A percentile compares a stretch with the other conserved stretches of the same genome.
Evolutionary conservation across 176 grass and related monocot genomes (phyloP).

Genomic region (Oryza glaberrima): DNA sequence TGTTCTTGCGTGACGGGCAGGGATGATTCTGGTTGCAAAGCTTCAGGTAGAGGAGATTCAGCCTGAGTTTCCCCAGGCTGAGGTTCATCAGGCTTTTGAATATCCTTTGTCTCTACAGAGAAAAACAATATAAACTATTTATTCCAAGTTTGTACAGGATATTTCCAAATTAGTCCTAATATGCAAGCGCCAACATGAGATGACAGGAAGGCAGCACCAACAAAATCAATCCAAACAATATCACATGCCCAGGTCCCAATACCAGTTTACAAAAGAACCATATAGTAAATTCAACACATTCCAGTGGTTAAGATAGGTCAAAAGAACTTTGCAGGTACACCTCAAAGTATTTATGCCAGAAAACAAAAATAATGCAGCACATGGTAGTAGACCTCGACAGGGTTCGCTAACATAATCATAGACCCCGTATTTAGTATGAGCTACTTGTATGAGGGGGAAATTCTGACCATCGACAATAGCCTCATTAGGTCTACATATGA

Average conservation of each 20-base stretch:
- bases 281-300: conserved; percentile 22
- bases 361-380: conserved; percentile 6
- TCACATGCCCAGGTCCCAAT: neutral
- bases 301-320: neutral
- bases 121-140: conserved; percentile 27
- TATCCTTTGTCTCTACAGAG: conserved; percentile 45
- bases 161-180: neutral
- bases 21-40: conserved; percentile 30
- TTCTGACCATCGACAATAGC: conserved; percentile 61
- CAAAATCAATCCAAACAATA: conserved; percentile 20
- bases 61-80: conserved; percentile 33
- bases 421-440: conserved; percentile 30
- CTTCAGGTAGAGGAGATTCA: conserved; percentile 32
- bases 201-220: conserved; percentile 15
- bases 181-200: neutral
- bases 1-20: conserved; percentile 46
- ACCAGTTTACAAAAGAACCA: neutral
- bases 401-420: conserved; percentile 9
- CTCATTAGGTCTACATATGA: conserved; percentile 56
- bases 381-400: neutral
- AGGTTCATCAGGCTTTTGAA: conserved; percentile 33
- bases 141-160: conserved; percentile 14
- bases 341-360: conserved; percentile 7
- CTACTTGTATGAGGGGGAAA: conserved; percentile 39
- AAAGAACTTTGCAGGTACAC: conserved; percentile 7